Conservation (phyloP, 2,329 filamentous ascomycete species). For the Arthrobotrys sphaeroides region DNA sequence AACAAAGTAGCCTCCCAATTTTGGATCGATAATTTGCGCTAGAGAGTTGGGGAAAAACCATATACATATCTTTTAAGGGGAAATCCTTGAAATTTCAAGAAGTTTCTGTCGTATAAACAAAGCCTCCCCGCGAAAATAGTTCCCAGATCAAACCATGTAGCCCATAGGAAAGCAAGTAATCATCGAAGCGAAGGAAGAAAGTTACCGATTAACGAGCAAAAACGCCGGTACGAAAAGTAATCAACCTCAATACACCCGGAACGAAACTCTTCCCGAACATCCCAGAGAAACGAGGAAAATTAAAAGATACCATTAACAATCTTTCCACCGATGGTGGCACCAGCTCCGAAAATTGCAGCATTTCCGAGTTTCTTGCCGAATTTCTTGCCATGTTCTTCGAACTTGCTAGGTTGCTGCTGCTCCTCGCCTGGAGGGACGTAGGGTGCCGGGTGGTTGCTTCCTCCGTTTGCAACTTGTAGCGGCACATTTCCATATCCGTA, state of each 20-base stretch:
- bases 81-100: background rate
- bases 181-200: background rate
- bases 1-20: background rate
- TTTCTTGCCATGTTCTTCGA: constrained; percentile 84
- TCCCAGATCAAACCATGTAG: background rate
- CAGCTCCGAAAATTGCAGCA: constrained; percentile 87
- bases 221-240: background rate
- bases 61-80: background rate
- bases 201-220: background rate
- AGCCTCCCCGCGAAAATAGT: background rate
- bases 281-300: too few relatives aligned
- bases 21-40: background rate
- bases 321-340: constrained; percentile 87
- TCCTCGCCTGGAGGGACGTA: constrained; percentile 61
- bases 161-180: background rate
- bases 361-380: constrained; percentile 93
- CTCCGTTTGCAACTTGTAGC: constrained; percentile 55
- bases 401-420: constrained; percentile 69
- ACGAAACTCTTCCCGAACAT: background rate
- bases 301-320: constrained; percentile 92
- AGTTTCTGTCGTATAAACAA: background rate
- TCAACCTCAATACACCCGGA: background rate
- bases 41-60: background rate
- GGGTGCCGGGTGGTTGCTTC: constrained; percentile 67
- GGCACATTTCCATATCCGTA: constrained; percentile 57